Evolutionary conservation across 2,329 filamentous ascomycete species (phyloP), one percentile per base, ranked within the genome.

Genomic region (Pseudopyrenochaeta lycopersici): DNA sequence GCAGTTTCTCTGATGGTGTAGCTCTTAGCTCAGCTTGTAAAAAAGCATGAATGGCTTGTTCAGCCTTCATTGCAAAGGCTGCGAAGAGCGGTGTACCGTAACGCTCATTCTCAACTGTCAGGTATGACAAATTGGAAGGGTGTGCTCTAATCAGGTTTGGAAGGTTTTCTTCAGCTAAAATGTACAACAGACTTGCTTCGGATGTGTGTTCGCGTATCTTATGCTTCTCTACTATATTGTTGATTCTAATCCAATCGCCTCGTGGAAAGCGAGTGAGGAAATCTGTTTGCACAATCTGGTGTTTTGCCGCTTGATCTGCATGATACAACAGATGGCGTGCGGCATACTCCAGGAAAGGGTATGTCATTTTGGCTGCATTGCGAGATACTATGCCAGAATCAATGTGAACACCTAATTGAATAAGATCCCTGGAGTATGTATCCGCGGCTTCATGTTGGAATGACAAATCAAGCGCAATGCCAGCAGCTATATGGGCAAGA

Each of bases 331-430:
- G n/a, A 79, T 79, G 68, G 4, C 64, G 52, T 23, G 75, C 63
- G 12, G 80, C 75, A 58, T 83, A 83, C 43, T 76, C 55, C 5
- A 85, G 66, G 49, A 85, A 82, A 1, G 81, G 78, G 54, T 75
- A 80, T 27, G 61, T 55, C 40, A 30, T 43, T 17, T 20, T 10
- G n/a, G 33, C 43, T 38, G n/a, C 30, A 15, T 21, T 40, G 11
- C 18, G 18, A 27, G 9, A 21, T n/a, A 11, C 6, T 11, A 39
- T 11, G 35, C n/a, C n/a, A n/a, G n/a, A n/a, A n/a, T n/a, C n/a
- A n/a, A n/a, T n/a, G n/a, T n/a, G n/a, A n/a, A n/a, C n/a, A n/a
- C n/a, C n/a, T n/a, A n/a, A n/a, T n/a, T n/a, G n/a, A n/a, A 35
- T 17, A 35, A 14, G 5, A 5, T 35, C 32, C 32, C 5, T 35